Base-by-base conservation (phyloP, 2,329 filamentous ascomycete genomes). In the Penicillium verrucosum region DNA sequence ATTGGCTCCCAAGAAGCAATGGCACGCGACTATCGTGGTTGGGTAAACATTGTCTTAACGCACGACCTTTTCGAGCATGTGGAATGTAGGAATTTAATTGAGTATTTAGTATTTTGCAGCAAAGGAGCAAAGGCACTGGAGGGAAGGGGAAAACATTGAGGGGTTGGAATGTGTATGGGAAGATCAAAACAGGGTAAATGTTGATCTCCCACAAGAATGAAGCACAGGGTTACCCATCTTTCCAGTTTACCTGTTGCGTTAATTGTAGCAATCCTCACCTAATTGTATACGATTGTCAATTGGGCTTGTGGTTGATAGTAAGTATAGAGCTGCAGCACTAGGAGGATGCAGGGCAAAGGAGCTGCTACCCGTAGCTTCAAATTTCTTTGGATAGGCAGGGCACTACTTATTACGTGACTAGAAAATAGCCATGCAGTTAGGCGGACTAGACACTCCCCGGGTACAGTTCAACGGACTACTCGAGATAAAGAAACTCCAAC, bases 361-460 rank as follows among this genome's bases (percentile, higher is more conserved):
- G 30, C 30, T 32, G 11, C 30, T 5, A 5, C 30, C 12, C 11
- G 5, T 32, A 18, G 6, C 2, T 23, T 21, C 7, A 6, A 16
- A 45, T 32, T 21, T 5, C 43, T 7, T 9, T 29, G 42, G 3
- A 21, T 30, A 2, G 16, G 12, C 9, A 5, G 1, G 16, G 12
- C 9, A 5, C 38, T 30, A 21, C 27, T 50, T 23, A 11, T 25
- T 21, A 46, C 43, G 12, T 21, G n/a, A 8, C 46, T 64, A 77
- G 43, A 77, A 77, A 18, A 77, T 74, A 3, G 75, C 75, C 67
- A 76, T 77, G 45, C 72, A 75, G 56, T 78, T 78, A 29, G 75
- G 72, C 40, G 74, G 73, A 60, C 74, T 77, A 25, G 73, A 74
- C 34, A 78, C 75, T 0, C 74, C 75, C 34, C 66, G 61, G 5